Evolutionary conservation across 1,284 basidiomycete genomes (phyloP).

Genomic region (Cryptococcus sp.): DNA sequence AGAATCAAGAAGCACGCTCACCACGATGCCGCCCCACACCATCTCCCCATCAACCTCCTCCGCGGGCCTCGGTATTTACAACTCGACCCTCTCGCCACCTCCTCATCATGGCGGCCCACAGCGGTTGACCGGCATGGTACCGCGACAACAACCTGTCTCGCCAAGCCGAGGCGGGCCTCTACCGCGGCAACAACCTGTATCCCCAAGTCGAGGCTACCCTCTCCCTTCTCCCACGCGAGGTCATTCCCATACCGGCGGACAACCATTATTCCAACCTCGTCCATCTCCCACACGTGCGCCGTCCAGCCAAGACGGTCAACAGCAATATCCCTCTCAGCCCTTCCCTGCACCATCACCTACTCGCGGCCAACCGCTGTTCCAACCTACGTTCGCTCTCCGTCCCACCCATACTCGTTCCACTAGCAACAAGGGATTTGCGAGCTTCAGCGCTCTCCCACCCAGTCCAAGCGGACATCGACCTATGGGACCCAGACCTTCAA

Average conservation of each 20-base stretch:
- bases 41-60: slow-evolving; percentile 30
- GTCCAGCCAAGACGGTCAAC: slow-evolving; percentile 1
- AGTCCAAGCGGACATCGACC: slow-evolving; percentile 10
- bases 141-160: slow-evolving; percentile 2
- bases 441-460: slow-evolving; percentile 31
- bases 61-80: slow-evolving; percentile 38
- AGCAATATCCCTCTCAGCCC: not conserved
- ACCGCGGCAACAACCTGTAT: too few species aligned
- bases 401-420: slow-evolving; percentile 30
- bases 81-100: slow-evolving; percentile 32
- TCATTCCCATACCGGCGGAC: not conserved
- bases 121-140: slow-evolving; percentile 27
- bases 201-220: not conserved
- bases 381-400: slow-evolving; percentile 32
- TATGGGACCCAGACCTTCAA: slow-evolving; percentile 13
- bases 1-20: not conserved
- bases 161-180: not conserved
- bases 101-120: slow-evolving; percentile 7
- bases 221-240: not conserved
- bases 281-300: slow-evolving; percentile 7
- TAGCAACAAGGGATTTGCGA: slow-evolving; percentile 25
- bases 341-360: slow-evolving; percentile 3
- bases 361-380: slow-evolving; percentile 12
- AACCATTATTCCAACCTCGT: slow-evolving; percentile 21
- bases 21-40: slow-evolving; percentile 32